Evolutionary conservation across 768 basidiomycete genomes (phyloP), one percentile per base, ranked within the genome.

Genomic region (Vishniacozyma victoriae): DNA sequence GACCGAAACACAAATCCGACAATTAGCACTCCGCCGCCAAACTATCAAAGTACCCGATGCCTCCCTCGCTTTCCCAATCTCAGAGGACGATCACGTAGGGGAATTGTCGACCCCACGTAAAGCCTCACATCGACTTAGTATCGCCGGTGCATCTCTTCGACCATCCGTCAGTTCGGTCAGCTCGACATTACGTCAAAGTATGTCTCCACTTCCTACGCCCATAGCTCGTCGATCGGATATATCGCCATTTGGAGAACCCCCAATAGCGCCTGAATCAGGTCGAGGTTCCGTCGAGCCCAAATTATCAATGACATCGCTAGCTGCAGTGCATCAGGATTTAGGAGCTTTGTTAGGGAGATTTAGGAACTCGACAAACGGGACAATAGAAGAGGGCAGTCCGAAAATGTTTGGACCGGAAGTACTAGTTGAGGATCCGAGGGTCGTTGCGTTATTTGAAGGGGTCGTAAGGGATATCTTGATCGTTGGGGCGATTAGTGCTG

Each of bases 341-440:
- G n/a, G n/a, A n/a, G n/a, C n/a, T n/a, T n/a, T n/a, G n/a, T n/a
- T n/a, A n/a, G n/a, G n/a, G n/a, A n/a, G 31, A 33, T 33, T 9
- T n/a, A 33, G 31, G 11, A 15, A 18, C 37, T 9, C 7, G 14
- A 38, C 7, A 9, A 38, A 43, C 13, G 18, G 36, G 41, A 22
- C 24, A 22, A 29, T 16, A 20, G 33, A 19, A 14, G 22, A 38
- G 37, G 37, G 7, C 7, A 38, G 37, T 11, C 37, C 7, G 11
- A 20, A 38, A 38, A 20, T 67, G 4, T 69, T 69, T 41, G 67
- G 67, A 38, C 64, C 64, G 4, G 67, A 69, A 35, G 41, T 33
- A 22, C 16, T 62, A 19, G 50, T 69, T 13, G 54, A 59, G 24
- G 67, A 69, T 54, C 64, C 64, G 6, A 37, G 61, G 16, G 48